Conservation (phyloP, 352 stramenopile species). For the Phytopythium helicoides region DNA sequence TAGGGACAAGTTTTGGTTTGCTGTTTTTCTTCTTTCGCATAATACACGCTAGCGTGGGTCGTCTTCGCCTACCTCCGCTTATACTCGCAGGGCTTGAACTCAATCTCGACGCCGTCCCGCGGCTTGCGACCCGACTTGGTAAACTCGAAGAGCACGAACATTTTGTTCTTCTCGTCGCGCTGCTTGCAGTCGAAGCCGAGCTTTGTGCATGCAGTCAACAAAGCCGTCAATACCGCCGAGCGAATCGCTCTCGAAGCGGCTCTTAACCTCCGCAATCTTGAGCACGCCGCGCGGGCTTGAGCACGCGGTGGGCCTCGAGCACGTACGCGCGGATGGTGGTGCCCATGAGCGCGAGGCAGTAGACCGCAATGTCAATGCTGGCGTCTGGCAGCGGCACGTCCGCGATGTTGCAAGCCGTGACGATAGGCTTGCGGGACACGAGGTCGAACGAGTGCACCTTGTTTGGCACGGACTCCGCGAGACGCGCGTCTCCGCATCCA, state of each 20-base stretch:
- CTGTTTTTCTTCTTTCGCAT: no score
- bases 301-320: constrained; percentile 93
- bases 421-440: constrained; percentile 87
- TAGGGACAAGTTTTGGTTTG: constrained; percentile 13
- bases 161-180: constrained; percentile 82
- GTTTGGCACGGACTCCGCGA: constrained; percentile 88
- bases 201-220: constrained; percentile 51
- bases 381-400: constrained; percentile 84
- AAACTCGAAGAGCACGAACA: constrained; percentile 87
- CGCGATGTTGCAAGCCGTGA: constrained; percentile 98
- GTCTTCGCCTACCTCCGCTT: constrained; percentile 83
- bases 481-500: constrained; percentile 96
- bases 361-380: constrained; percentile 95
- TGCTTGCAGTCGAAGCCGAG: constrained; percentile 72
- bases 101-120: constrained; percentile 48
- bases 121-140: constrained; percentile 56
- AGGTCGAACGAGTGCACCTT: constrained; percentile 98
- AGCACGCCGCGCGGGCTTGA: constrained; percentile 93
- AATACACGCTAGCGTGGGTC: no score
- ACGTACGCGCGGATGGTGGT: constrained; percentile 97
- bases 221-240: no score
- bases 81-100: constrained; percentile 85
- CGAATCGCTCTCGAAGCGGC: constrained; percentile 70
- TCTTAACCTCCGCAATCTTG: constrained; percentile 84
- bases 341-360: constrained; percentile 98